These are phyloP conservation scores for Eucalyptus pauciflora DNA, from an alignment of 345 rosid genomes.

Conservation along the genomic window DNA sequence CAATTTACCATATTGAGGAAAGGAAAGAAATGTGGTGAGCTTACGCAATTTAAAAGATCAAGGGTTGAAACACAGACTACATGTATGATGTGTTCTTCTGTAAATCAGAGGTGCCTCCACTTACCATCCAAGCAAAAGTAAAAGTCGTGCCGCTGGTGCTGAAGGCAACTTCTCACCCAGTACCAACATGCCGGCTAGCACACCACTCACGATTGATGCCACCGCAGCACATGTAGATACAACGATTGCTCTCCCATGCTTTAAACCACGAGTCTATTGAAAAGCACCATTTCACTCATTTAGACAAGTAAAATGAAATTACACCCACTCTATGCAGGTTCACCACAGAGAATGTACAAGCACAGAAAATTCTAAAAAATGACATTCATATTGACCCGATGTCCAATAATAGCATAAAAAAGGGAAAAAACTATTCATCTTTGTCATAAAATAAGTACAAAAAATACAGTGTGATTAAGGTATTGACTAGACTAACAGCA, in stretches of 20 bases:
- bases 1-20: not conserved
- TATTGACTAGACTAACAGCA: not conserved
- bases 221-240: conserved; percentile 95
- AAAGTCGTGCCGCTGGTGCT: conserved; percentile 61
- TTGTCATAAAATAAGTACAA: not conserved
- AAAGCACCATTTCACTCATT: not conserved
- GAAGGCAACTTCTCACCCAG: conserved; percentile 85
- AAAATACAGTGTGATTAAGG: not conserved
- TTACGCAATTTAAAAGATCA: not conserved
- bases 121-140: conserved; percentile 84
- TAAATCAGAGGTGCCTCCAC: not conserved
- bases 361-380: not conserved
- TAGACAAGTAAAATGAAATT: not conserved
- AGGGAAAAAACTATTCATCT: not conserved
- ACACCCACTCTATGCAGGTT: not conserved
- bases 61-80: not conserved
- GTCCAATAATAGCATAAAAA: not conserved
- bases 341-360: not conserved
- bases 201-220: conserved; percentile 92
- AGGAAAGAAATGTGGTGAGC: not conserved
- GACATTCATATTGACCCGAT: not conserved
- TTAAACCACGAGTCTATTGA: conserved; percentile 79
- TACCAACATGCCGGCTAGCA: conserved; percentile 92
- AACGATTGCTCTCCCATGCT: conserved; percentile 94
- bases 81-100: not conserved